These are phyloP conservation scores for Onygenales sp. DNA, from an alignment of 2,329 filamentous ascomycete species.

Conservation along the genomic window DNA sequence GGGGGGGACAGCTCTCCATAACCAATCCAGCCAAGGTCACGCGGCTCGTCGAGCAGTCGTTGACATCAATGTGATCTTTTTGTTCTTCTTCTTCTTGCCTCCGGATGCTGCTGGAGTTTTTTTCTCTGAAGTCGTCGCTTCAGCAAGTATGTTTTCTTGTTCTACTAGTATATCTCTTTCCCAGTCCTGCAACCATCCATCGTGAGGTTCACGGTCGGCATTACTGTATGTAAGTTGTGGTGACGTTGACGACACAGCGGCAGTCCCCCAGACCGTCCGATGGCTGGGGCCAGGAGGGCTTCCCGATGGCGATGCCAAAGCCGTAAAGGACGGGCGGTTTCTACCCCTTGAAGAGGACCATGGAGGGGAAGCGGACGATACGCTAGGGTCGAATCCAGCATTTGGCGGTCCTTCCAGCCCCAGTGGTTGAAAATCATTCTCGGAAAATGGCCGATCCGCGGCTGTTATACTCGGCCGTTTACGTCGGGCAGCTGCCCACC, in stretches of 20 bases:
- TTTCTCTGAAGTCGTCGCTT: neutral
- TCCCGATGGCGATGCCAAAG: constrained; percentile 66
- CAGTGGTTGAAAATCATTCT: constrained; percentile 58
- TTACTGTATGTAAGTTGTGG: constrained; percentile 42
- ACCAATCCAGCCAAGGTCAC: constrained; percentile 18
- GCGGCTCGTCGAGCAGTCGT: constrained; percentile 52
- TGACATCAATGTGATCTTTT: constrained; percentile 61
- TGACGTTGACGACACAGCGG: constrained; percentile 50
- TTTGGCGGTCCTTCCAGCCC: constrained; percentile 19
- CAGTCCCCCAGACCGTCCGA: constrained; percentile 90
- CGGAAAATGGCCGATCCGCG: constrained; percentile 40
- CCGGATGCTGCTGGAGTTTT: constrained; percentile 13
- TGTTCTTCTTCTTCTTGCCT: constrained; percentile 54
- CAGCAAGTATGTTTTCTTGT: constrained; percentile 11
- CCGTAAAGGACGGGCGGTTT: constrained; percentile 34
- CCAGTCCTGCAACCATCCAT: constrained; percentile 82
- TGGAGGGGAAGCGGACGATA: constrained; percentile 33
- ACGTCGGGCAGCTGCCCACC: constrained; percentile 59
- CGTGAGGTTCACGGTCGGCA: constrained; percentile 41
- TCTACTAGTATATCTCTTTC: constrained; percentile 56
- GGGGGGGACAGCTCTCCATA: neutral
- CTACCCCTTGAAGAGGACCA: constrained; percentile 25
- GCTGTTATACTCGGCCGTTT: constrained; percentile 43
- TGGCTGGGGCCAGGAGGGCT: constrained; percentile 56
- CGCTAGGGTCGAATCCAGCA: constrained; percentile 19